These are phyloP conservation scores for Penicillium sclerotigenum DNA, from an alignment of 2,329 filamentous ascomycete genomes.

Conservation along the genomic window DNA sequence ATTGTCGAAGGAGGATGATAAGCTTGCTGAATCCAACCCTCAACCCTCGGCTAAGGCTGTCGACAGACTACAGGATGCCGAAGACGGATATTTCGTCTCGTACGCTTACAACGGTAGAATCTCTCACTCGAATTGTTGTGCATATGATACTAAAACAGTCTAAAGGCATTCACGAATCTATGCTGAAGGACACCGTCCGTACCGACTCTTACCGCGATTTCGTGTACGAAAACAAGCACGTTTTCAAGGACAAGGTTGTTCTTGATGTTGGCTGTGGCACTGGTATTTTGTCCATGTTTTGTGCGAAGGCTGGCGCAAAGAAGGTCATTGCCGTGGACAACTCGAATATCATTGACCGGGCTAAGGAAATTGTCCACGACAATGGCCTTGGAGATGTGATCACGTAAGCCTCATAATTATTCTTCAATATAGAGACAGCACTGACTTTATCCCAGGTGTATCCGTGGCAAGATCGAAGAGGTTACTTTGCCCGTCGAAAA, in stretches of 20 bases:
- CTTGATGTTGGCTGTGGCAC: conserved; percentile 86
- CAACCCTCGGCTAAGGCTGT: conserved; percentile 25
- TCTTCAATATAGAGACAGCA: background rate
- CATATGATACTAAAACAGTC: conserved; percentile 5
- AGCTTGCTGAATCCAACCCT: conserved; percentile 26
- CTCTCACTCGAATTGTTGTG: background rate
- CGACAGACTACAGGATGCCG: conserved; percentile 49
- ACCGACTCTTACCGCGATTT: conserved; percentile 94
- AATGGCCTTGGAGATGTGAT: conserved; percentile 74
- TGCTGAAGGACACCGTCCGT: conserved; percentile 85
- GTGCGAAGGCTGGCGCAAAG: conserved; percentile 81
- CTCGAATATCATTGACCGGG: conserved; percentile 83
- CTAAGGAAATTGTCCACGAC: conserved; percentile 76
- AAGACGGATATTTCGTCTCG: conserved; percentile 62
- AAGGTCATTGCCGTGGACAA: conserved; percentile 90
- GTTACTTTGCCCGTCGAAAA: conserved; percentile 71
- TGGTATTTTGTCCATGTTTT: conserved; percentile 91
- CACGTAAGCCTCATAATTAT: conserved; percentile 47
- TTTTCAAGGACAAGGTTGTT: conserved; percentile 82
- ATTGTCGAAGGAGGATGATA: conserved; percentile 57
- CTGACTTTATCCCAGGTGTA: conserved; percentile 48
- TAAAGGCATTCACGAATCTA: conserved; percentile 88
- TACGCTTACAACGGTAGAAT: conserved; percentile 65
- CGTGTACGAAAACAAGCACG: conserved; percentile 83
- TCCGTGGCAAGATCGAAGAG: conserved; percentile 85